Percentiles rank a stretch among this genome's conserved stretches.
Conservation (phyloP, 176 grass and related monocot species). For the Carex cristatella region DNA sequence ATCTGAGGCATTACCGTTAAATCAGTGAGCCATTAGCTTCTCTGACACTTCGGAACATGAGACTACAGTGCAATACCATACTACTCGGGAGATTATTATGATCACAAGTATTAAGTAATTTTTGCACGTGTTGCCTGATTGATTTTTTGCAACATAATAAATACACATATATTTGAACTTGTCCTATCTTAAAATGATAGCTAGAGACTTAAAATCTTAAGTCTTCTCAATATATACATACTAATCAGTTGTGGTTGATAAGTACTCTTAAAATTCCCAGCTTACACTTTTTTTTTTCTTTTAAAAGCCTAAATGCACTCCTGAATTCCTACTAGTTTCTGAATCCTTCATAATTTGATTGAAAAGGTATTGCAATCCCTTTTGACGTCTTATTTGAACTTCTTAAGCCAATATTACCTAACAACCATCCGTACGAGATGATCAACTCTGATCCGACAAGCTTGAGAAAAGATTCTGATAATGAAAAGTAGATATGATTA, state of each 20-base stretch:
- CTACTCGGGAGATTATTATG: background rate
- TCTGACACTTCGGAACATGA: background rate
- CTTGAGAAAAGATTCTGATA: background rate
- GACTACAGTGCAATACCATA: background rate
- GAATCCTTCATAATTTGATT: slow-evolving; percentile 7
- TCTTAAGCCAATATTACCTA: background rate
- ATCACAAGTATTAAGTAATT: background rate
- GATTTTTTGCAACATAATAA: background rate
- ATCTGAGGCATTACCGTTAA: background rate
- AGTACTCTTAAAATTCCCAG: background rate
- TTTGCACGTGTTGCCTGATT: background rate
- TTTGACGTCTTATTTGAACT: background rate
- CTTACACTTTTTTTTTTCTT: background rate
- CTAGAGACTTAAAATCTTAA: background rate
- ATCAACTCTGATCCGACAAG: background rate
- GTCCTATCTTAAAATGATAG: background rate
- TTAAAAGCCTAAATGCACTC: background rate
- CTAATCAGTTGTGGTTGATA: background rate
- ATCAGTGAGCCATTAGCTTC: background rate
- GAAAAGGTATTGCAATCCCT: background rate
- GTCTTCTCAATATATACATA: background rate
- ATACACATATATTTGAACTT: background rate
- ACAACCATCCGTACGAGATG: background rate
- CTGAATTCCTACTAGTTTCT: background rate
- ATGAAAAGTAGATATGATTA: background rate